Evolutionary conservation across 345 rosid genomes (phyloP).

Genomic region (Clausena lansium): DNA sequence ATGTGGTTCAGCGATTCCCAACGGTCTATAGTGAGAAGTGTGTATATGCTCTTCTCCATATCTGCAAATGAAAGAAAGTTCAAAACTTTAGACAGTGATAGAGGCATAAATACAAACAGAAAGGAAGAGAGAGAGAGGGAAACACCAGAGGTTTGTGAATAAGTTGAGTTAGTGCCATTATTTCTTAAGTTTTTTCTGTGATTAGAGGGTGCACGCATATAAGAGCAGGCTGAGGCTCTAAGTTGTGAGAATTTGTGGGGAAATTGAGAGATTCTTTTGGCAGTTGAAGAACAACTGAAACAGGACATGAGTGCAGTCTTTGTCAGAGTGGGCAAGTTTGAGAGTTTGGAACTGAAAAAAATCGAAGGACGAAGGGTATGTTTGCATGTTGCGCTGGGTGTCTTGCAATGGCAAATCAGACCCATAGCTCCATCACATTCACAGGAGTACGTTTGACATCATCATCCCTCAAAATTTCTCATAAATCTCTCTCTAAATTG

Average conservation of each 20-base stretch:
- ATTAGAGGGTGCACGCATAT: conserved; percentile 19
- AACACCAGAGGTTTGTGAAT: conserved; percentile 32
- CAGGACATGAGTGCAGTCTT: conserved; percentile 5
- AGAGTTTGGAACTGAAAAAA: background rate
- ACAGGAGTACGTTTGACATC: no score
- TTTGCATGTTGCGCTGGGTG: background rate
- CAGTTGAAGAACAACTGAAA: conserved; percentile 27
- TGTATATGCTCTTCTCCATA: conserved; percentile 71
- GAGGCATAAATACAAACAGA: background rate
- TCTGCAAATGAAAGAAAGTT: conserved; percentile 15
- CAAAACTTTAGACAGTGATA: background rate
- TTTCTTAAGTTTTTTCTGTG: conserved; percentile 18
- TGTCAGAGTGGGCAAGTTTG: background rate
- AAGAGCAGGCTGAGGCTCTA: conserved; percentile 31
- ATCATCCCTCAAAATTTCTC: no score
- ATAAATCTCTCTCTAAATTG: no score
- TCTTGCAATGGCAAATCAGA: no score
- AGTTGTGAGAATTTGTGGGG: conserved; percentile 21
- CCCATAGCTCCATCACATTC: no score
- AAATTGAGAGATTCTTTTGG: conserved; percentile 20
- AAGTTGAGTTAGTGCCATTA: conserved; percentile 17
- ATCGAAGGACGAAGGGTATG: background rate
- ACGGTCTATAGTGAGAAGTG: conserved; percentile 71
- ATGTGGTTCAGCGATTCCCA: conserved; percentile 90
- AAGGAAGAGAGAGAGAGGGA: background rate